A percentile compares a stretch with the other conserved stretches of the same genome.
These are phyloP conservation scores for Teunomyces tritomae DNA, from an alignment of 805 yeast species.

Conservation along the genomic window DNA sequence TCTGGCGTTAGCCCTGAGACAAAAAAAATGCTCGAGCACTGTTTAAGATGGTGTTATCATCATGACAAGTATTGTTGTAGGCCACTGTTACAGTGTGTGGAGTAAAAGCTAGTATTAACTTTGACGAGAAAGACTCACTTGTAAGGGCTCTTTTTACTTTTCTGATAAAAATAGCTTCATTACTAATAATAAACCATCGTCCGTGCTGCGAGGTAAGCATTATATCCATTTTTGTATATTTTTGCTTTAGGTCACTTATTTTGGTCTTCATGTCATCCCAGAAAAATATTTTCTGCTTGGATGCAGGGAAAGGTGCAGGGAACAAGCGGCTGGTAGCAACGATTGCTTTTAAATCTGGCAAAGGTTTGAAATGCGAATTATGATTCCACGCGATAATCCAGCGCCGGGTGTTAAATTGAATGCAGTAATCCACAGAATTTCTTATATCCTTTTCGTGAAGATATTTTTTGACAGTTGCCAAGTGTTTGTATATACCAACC, in stretches of 20 bases:
- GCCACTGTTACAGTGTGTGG: not conserved
- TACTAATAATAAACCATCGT: not conserved
- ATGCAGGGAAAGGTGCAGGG: not conserved
- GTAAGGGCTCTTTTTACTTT: not conserved
- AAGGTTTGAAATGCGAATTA: not conserved
- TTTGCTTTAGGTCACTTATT: not conserved
- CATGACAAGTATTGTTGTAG: slow-evolving; percentile 9
- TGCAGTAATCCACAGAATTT: slow-evolving; percentile 4
- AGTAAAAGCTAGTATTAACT: not conserved
- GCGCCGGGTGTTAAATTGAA: slow-evolving; percentile 13
- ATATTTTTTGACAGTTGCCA: slow-evolving; percentile 6
- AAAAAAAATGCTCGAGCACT: slow-evolving; percentile 5
- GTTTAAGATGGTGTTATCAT: slow-evolving; percentile 17
- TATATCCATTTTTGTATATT: not conserved
- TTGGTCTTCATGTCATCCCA: not conserved
- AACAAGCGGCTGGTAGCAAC: not conserved
- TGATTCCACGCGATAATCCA: slow-evolving; percentile 20
- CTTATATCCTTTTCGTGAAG: not conserved
- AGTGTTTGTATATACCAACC: slow-evolving; percentile 15
- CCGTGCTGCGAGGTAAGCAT: not conserved
- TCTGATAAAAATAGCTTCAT: not conserved
- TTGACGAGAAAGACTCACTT: not conserved
- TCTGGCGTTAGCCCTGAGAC: not conserved
- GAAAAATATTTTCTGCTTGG: not conserved
- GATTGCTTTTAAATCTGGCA: not conserved